phyloP scores from a whole-genome alignment of 2,329 filamentous ascomycete species.

The Arthrobotrys iridis region DNA sequence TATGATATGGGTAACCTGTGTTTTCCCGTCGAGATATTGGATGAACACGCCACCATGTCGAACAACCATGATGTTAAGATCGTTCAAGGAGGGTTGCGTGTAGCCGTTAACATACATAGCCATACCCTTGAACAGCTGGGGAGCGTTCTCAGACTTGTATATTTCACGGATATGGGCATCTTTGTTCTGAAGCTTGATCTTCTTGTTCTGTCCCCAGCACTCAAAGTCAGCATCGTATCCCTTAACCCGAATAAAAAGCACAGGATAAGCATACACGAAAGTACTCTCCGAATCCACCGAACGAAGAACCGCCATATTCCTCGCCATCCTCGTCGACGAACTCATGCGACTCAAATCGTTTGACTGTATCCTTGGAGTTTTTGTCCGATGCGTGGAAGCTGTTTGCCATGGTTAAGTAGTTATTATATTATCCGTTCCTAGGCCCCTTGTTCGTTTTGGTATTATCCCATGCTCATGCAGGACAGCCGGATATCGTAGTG shows the following conservation, averaged over 20 bases:
- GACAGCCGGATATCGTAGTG: slow-evolving; percentile 3
- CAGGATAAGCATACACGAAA: slow-evolving; percentile 60
- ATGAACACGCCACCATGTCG: slow-evolving; percentile 93
- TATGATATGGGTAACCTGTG: slow-evolving; percentile 93
- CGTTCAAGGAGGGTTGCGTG: slow-evolving; percentile 89
- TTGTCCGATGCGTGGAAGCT: slow-evolving; percentile 55
- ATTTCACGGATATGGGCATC: slow-evolving; percentile 81
- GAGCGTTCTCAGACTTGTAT: slow-evolving; percentile 70
- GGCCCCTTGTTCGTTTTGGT: not conserved
- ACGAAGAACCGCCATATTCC: slow-evolving; percentile 86
- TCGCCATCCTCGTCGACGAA: slow-evolving; percentile 53
- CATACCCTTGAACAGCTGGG: slow-evolving; percentile 87
- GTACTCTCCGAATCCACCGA: slow-evolving; percentile 90
- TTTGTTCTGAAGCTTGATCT: slow-evolving; percentile 94
- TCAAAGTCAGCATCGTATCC: not conserved
- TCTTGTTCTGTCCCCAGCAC: slow-evolving; percentile 79
- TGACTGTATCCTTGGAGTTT: slow-evolving; percentile 54
- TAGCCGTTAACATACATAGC: slow-evolving; percentile 95
- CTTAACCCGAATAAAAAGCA: not conserved
- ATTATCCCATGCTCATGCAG: slow-evolving; percentile 26
- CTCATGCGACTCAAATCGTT: slow-evolving; percentile 55
- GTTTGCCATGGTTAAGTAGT: slow-evolving; percentile 50
- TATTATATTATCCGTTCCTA: slow-evolving; percentile 7
- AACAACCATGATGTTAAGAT: slow-evolving; percentile 88
- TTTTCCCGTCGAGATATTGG: slow-evolving; percentile 95